These are phyloP conservation scores for Adenanthera pavonina DNA, from an alignment of 306 rosid species.

Conservation along the genomic window DNA sequence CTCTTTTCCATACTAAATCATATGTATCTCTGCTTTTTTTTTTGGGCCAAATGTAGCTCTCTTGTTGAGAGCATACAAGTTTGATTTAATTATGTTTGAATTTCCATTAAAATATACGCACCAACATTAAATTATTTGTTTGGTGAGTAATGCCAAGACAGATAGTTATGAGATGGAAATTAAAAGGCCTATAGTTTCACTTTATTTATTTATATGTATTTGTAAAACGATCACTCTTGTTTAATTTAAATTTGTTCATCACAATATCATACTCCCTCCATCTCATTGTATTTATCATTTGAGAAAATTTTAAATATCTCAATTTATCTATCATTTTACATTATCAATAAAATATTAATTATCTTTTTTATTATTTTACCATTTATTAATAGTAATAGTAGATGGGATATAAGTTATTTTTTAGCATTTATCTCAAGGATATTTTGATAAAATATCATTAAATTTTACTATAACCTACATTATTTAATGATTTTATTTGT, in stretches of 20 bases:
- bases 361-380: too few relatives aligned
- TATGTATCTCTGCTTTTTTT: background rate
- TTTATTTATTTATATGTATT: background rate
- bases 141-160: background rate
- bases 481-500: too few relatives aligned
- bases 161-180: background rate
- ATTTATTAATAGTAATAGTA: too few relatives aligned
- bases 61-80: background rate
- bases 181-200: background rate
- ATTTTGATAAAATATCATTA: too few relatives aligned
- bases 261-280: background rate
- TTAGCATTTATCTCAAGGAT: too few relatives aligned
- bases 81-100: background rate
- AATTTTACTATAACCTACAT: too few relatives aligned
- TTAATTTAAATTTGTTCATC: background rate
- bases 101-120: background rate
- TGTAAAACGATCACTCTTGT: background rate
- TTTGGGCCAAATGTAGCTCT: background rate
- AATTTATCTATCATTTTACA: too few relatives aligned
- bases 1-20: background rate
- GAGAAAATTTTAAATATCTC: too few relatives aligned
- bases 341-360: too few relatives aligned
- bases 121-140: background rate
- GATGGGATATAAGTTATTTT: too few relatives aligned
- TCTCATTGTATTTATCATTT: too few relatives aligned